Base-by-base conservation (phyloP, 805 yeast species). In the Zygotorulaspora chibaensis region DNA sequence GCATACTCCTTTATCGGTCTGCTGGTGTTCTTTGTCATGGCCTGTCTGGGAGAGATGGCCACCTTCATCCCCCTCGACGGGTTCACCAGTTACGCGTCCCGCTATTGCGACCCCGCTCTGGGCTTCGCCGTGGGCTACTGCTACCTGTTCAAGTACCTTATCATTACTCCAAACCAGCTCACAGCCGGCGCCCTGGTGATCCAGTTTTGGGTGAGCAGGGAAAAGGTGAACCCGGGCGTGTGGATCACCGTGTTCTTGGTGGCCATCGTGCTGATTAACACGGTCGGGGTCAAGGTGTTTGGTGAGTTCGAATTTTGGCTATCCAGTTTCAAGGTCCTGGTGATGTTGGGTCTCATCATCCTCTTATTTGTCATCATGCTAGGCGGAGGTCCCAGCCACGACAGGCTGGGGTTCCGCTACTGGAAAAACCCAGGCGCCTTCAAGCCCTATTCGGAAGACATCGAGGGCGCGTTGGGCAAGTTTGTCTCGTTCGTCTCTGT, bases 381-480 rank as follows among this genome's bases (percentile, higher is more conserved):
- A 46, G 95, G 95, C 48, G 95, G 93, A 44, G 86, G 81, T 25
- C 90, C 91, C 52, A 72, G 73, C 35, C 83, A 81, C 56, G 88
- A 84, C 55, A 74, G 91, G 64, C 66, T 77, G 28, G 91, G 90
- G 1, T 84, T 83, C 68, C 73, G 85, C 57, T 84, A 71, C 61
- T 84, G 87, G 87, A 63, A 72, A 36, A 59, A 77, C 50, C 88
- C 89, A 0, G 90, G 89, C 50, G 83, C 87, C 0, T 83, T 74
- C 55, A 70, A 59, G 39, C 65, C 69, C 48, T 69, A 59, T 60
- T 67, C 59, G 44, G 79, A 79, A 13, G 56, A 62, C 15, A 75
- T 74, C 23, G 59, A 46, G 6, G 79, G 78, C 2, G 47, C 70
- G 13, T 62, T 57, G 50, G 87, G 85, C 50, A 75, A 77, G 58